Evolutionary conservation across 2,329 filamentous ascomycete species (phyloP).

Genomic region (Byssoonygena ceratinophila): DNA sequence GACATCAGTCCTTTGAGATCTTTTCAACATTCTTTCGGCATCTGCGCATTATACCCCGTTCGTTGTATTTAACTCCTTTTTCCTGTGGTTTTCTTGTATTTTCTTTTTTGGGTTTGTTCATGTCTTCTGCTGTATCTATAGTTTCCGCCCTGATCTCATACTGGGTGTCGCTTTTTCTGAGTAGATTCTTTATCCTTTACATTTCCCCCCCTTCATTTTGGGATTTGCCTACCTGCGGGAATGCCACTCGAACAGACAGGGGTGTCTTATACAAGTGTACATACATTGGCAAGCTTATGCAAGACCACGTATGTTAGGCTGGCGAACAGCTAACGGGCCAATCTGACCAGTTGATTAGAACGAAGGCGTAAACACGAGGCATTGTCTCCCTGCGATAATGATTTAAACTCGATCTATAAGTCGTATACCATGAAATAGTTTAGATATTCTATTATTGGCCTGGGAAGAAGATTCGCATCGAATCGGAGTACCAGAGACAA

Average conservation of each 20-base stretch:
- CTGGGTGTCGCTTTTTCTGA: not conserved
- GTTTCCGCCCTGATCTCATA: not conserved
- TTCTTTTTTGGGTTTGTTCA: not conserved
- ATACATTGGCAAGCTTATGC: not conserved
- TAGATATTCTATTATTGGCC: slow-evolving; percentile 7
- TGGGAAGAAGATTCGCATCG: not conserved
- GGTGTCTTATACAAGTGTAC: too few relatives aligned
- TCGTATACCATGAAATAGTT: slow-evolving; percentile 2
- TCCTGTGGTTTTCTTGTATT: not conserved
- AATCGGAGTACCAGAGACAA: slow-evolving; percentile 2
- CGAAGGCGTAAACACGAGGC: too few relatives aligned
- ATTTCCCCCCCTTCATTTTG: too few relatives aligned
- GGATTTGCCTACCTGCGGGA: not conserved
- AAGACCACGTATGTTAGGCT: too few relatives aligned
- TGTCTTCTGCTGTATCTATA: not conserved
- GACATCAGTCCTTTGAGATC: not conserved
- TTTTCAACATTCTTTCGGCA: not conserved
- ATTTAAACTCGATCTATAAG: too few relatives aligned
- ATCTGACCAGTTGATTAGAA: too few relatives aligned
- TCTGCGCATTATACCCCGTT: not conserved
- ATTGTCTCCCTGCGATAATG: too few relatives aligned
- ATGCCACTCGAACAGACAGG: too few relatives aligned
- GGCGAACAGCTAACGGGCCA: too few relatives aligned
- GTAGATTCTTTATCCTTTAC: too few relatives aligned
- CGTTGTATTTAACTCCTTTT: not conserved